Conservation (phyloP, 768 basidiomycete species). For the Mycena albidolilacea region DNA sequence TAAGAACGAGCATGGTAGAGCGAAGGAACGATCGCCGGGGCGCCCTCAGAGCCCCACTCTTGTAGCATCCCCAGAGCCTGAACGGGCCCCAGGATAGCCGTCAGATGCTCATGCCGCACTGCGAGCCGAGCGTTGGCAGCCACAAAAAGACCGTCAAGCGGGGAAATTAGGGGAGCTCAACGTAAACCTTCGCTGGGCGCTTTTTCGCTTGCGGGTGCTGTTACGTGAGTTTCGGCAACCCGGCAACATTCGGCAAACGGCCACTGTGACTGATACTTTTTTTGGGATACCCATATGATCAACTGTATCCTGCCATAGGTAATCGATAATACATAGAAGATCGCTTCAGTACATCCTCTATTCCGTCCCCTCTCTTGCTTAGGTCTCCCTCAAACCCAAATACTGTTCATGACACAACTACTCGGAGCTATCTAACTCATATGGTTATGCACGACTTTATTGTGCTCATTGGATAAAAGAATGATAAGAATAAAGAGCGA, state of each 20-base stretch:
- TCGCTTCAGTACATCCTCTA: background rate
- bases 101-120: background rate
- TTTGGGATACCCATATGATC: conserved; percentile 1
- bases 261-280: background rate
- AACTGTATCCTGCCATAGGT: background rate
- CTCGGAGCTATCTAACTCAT: background rate
- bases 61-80: background rate
- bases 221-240: background rate
- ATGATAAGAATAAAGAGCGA: background rate
- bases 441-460: background rate
- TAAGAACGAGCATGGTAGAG: background rate
- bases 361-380: conserved; percentile 1
- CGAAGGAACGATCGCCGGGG: background rate
- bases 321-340: background rate
- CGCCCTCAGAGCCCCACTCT: background rate
- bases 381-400: background rate
- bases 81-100: background rate
- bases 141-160: background rate
- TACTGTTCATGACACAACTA: background rate
- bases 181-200: background rate
- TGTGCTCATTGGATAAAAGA: conserved; percentile 1
- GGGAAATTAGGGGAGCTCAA: conserved; percentile 1
- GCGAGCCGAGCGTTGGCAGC: conserved; percentile 1
- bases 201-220: background rate
- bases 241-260: background rate